Conservation (phyloP, 2,329 filamentous ascomycete genomes). For the Diaporthe aspalathi region DNA sequence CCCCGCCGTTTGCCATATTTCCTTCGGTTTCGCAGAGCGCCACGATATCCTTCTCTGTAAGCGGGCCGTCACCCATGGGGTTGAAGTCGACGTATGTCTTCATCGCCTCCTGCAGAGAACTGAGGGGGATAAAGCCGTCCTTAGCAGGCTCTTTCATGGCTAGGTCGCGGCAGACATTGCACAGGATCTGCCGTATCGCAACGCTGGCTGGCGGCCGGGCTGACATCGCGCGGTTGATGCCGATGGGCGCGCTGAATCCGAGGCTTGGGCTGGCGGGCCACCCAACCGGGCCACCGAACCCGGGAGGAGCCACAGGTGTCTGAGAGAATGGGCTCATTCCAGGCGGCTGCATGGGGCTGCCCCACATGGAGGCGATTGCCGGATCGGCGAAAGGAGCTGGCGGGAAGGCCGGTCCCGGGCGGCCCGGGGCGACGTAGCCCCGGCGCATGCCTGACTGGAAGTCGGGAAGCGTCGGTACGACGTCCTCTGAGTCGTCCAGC, state of each 20-base stretch:
- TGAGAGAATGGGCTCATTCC: slow-evolving; percentile 42
- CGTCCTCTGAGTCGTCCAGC: slow-evolving; percentile 78
- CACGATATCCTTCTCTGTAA: slow-evolving; percentile 76
- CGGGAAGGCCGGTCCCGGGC: slow-evolving; percentile 54
- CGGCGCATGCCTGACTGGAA: slow-evolving; percentile 48
- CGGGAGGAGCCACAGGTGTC: slow-evolving; percentile 58
- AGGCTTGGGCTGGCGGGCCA: slow-evolving; percentile 47
- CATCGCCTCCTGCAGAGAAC: slow-evolving; percentile 57
- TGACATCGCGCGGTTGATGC: slow-evolving; percentile 49
- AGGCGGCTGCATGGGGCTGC: slow-evolving; percentile 43
- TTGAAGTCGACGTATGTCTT: slow-evolving; percentile 73
- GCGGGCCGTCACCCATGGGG: slow-evolving; percentile 49
- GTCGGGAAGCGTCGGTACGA: slow-evolving; percentile 41
- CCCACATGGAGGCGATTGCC: slow-evolving; percentile 38
- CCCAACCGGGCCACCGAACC: slow-evolving; percentile 54
- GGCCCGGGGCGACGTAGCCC: slow-evolving; percentile 64
- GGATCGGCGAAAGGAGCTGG: slow-evolving; percentile 46
- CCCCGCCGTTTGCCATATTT: slow-evolving; percentile 85
- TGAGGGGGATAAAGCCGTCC: slow-evolving; percentile 77
- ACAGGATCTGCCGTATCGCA: slow-evolving; percentile 78
- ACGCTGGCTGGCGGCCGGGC: slow-evolving; percentile 73
- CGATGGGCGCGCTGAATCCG: slow-evolving; percentile 47
- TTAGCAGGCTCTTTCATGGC: slow-evolving; percentile 51
- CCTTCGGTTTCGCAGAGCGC: slow-evolving; percentile 93
- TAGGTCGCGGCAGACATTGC: slow-evolving; percentile 78